Percentiles rank a stretch among this genome's conserved stretches.
Conservation (phyloP, 306 rosid genomes). For the Psophocarpus tetragonolobus region DNA sequence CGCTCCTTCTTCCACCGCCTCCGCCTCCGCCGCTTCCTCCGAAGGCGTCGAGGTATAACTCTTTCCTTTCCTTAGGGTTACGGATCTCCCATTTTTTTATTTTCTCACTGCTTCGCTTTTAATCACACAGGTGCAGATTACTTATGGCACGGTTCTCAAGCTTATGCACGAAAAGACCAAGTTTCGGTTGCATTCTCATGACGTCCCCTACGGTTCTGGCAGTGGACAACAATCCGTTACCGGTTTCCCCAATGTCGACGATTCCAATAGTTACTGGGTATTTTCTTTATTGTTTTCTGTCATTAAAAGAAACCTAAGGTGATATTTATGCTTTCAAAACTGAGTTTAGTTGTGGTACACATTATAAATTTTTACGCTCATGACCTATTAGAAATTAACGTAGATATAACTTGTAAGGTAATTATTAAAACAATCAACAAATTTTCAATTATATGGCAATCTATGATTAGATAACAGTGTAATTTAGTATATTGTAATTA, state of each 20-base stretch:
- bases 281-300: not conserved
- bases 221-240: constrained; percentile 99
- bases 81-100: not conserved
- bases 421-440: not conserved
- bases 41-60: constrained; percentile 85
- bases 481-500: not conserved
- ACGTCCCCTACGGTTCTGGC: constrained; percentile 98
- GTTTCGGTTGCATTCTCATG: constrained; percentile 92
- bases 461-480: not conserved
- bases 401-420: not conserved
- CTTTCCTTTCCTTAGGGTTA: not conserved
- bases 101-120: not conserved
- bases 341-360: not conserved
- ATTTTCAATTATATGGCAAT: not conserved
- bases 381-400: not conserved
- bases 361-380: not conserved
- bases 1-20: constrained; percentile 60
- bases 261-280: constrained; percentile 98
- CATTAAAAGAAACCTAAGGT: not conserved
- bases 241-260: constrained; percentile 84
- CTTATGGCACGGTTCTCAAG: constrained; percentile 86
- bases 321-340: not conserved
- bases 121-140: constrained; percentile 50
- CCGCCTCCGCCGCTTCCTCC: constrained; percentile 52
- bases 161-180: constrained; percentile 94